Base-by-base conservation (phyloP, 495 filamentous ascomycete genomes). In the Penicillium soppii region DNA sequence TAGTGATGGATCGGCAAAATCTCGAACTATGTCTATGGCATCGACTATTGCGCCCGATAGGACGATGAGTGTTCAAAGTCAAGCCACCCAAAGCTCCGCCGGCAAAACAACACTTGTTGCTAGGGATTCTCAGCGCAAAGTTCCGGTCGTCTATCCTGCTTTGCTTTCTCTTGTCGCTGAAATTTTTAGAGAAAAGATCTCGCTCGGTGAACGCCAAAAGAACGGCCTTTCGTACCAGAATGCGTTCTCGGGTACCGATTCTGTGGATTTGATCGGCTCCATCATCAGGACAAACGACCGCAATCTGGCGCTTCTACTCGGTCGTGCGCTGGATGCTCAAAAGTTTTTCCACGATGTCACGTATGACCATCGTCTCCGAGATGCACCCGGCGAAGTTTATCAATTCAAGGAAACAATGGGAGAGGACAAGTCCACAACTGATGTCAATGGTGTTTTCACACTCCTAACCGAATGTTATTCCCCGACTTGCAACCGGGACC, bases 311-410 rank as follows among this genome's bases (percentile, higher is more conserved):
- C 74, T 99, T 47, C 82, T 99, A 9, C 70, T 99, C n/a, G 95
- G 95, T 38, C 81, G 95, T 56, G 89, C 91, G 48, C 74, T 99
- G 37, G 95, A 99, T 73, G 95, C 95, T 35, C 95, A 99, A 69
- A 99, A 97, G 68, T 97, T 97, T 69, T 99, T 99, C 66, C 95
- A 97, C 68, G 95, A 99, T 81, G 95, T 97, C 33, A 96, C 92
- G 4, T 99, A 99, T 68, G 92, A 96, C 53, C 95, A 99, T 65
- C 83, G 95, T 40, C 74, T 99, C 47, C 85, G 95, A 59, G 95
- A 99, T 72, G 92, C 91, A 6, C 75, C 82, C 9, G 83, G 82
- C 36, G 95, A 99, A 66, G 86, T 99, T 56, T 99, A 97, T 68
- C 92, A 97, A 65, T 99, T 99, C 69, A 85, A 88, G 50, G 92